phyloP scores from a whole-genome alignment of 192 early-diverging fungal genomes.

The Linnemannia elongata region DNA sequence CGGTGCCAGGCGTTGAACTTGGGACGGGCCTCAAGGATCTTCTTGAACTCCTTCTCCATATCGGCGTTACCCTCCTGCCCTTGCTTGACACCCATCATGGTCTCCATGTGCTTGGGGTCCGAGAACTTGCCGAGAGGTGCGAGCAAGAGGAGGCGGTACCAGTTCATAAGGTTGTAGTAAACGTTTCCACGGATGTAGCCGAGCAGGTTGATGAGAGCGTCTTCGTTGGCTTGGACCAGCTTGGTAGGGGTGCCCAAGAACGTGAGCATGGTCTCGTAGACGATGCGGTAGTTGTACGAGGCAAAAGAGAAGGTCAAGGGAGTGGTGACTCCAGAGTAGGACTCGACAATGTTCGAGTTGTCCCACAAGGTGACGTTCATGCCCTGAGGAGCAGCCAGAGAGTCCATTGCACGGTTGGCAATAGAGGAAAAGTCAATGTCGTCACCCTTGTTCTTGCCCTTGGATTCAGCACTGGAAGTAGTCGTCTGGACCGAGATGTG shows the following conservation, averaged over 20 bases:
- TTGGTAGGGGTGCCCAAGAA: slow-evolving; percentile 51
- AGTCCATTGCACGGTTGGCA: slow-evolving; percentile 39
- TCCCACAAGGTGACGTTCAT: slow-evolving; percentile 55
- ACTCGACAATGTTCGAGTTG: slow-evolving; percentile 57
- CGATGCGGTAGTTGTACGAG: slow-evolving; percentile 53
- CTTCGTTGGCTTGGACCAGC: slow-evolving; percentile 37
- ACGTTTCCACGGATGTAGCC: slow-evolving; percentile 54
- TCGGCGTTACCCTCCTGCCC: slow-evolving; percentile 53
- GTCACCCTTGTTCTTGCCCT: slow-evolving; percentile 31
- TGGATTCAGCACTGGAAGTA: slow-evolving; percentile 2
- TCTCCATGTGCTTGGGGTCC: slow-evolving; percentile 56
- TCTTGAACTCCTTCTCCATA: slow-evolving; percentile 54
- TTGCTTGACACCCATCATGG: slow-evolving; percentile 59
- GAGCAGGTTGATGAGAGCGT: slow-evolving; percentile 44
- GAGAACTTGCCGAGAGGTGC: slow-evolving; percentile 54
- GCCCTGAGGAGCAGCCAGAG: slow-evolving; percentile 49
- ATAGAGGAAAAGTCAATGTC: slow-evolving; percentile 35
- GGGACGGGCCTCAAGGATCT: slow-evolving; percentile 35
- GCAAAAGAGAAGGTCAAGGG: slow-evolving; percentile 53
- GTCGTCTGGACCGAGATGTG: slow-evolving; percentile 12
- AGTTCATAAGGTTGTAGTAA: slow-evolving; percentile 58
- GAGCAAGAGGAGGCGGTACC: slow-evolving; percentile 47
- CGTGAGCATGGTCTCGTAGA: slow-evolving; percentile 50
- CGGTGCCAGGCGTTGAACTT: slow-evolving; percentile 53
- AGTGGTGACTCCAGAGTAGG: slow-evolving; percentile 53